Percentiles rank a stretch among this genome's conserved stretches.
These are phyloP conservation scores for Breynia disticha DNA, from an alignment of 441 rosid genomes.

Conservation along the genomic window DNA sequence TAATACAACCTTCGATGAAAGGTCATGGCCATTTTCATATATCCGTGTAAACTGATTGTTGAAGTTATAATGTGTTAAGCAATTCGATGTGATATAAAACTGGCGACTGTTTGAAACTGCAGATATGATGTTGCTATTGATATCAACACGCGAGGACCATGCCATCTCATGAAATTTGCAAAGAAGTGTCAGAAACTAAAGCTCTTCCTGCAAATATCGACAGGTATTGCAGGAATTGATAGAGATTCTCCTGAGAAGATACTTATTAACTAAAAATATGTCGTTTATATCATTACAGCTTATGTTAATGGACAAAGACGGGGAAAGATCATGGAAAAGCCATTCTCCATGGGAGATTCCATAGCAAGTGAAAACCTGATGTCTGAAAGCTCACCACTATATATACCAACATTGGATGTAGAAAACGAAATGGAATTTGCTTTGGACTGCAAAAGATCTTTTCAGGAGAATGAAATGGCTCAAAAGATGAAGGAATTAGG, in stretches of 20 bases:
- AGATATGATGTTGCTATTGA: constrained; percentile 80
- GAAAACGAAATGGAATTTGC: constrained; percentile 55
- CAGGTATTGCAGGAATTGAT: constrained; percentile 29
- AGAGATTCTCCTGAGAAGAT: background rate
- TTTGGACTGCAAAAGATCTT: constrained; percentile 24
- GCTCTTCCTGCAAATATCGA: constrained; percentile 83
- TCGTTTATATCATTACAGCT: constrained; percentile 29
- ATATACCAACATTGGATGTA: constrained; percentile 38
- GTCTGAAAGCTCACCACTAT: constrained; percentile 22
- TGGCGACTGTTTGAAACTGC: constrained; percentile 2
- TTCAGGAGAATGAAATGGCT: constrained; percentile 28
- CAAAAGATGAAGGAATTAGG: constrained; percentile 77
- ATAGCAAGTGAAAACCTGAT: constrained; percentile 49
- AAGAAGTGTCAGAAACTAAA: constrained; percentile 64
- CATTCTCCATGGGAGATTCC: constrained; percentile 62
- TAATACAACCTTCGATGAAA: constrained; percentile 79
- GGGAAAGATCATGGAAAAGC: constrained; percentile 76
- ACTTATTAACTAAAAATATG: background rate
- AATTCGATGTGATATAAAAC: background rate
- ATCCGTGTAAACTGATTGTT: background rate
- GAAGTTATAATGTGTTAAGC: background rate
- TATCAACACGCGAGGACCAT: constrained; percentile 71
- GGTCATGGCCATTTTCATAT: constrained; percentile 24
- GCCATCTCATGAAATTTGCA: constrained; percentile 64
- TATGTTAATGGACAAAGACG: constrained; percentile 89